Percentiles rank a stretch among this genome's conserved stretches.
Conservation (phyloP, 345 rosid genomes). For the Hypericum androsaemum region DNA sequence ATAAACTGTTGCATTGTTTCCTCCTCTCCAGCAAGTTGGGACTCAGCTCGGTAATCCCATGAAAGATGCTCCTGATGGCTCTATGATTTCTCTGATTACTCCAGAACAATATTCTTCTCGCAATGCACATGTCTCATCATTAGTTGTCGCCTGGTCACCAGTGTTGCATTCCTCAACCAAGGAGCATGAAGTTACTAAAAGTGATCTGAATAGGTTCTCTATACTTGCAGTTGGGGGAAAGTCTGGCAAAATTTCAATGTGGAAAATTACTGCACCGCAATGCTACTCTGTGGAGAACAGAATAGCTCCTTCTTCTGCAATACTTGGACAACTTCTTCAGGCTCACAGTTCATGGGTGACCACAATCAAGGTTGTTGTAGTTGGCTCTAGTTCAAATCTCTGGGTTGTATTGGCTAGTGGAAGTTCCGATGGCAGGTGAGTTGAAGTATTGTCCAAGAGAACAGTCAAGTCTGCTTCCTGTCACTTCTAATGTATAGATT, state of each 20-base stretch:
- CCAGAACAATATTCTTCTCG: conserved; percentile 61
- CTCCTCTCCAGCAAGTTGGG: conserved; percentile 31
- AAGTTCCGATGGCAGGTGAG: conserved; percentile 95
- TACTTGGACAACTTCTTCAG: conserved; percentile 47
- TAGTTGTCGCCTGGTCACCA: conserved; percentile 79
- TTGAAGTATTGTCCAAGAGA: conserved; percentile 7
- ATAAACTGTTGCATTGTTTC: conserved; percentile 6
- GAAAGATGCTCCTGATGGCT: not conserved
- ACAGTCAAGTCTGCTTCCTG: too few species aligned
- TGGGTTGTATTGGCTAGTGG: conserved; percentile 64
- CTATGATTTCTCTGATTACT: conserved; percentile 31
- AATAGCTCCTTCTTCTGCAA: conserved; percentile 24
- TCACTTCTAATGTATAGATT: not conserved
- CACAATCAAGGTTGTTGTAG: conserved; percentile 47
- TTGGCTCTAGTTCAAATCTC: conserved; percentile 38
- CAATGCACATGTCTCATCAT: conserved; percentile 53
- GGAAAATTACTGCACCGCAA: conserved; percentile 63
- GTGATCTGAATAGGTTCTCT: conserved; percentile 40
- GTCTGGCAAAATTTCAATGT: conserved; percentile 68
- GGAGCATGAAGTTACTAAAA: conserved; percentile 20
- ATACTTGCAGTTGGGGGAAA: conserved; percentile 81
- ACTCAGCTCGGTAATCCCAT: conserved; percentile 11
- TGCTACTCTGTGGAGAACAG: conserved; percentile 52
- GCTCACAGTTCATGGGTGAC: conserved; percentile 84
- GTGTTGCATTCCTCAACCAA: conserved; percentile 37